Conservation (phyloP, 768 basidiomycete genomes). For the Trametes coccinea region DNA sequence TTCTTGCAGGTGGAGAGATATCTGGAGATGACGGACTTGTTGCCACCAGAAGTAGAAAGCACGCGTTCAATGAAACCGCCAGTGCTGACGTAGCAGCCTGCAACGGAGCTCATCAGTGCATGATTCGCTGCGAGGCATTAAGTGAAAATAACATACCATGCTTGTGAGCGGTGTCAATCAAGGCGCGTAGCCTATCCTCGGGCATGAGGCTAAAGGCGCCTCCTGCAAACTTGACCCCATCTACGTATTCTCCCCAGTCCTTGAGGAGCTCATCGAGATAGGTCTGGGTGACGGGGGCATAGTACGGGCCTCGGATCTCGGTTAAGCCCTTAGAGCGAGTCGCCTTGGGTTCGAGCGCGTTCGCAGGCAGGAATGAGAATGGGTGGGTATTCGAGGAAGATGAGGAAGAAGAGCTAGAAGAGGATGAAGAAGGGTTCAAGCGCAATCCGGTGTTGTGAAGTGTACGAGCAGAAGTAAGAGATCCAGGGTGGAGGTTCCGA, state of each 20-base stretch:
- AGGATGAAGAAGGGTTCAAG: not conserved
- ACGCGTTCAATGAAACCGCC: slow-evolving; percentile 45
- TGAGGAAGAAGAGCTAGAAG: not conserved
- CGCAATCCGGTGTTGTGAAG: not conserved
- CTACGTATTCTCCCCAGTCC: slow-evolving; percentile 45
- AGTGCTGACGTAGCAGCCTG: slow-evolving; percentile 42
- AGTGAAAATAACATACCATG: slow-evolving; percentile 26
- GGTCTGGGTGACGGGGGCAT: slow-evolving; percentile 41
- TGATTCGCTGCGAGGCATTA: not conserved
- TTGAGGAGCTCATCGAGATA: slow-evolving; percentile 43
- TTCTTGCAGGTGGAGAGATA: slow-evolving; percentile 41
- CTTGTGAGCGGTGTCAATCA: slow-evolving; percentile 45
- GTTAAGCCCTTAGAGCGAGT: slow-evolving; percentile 39
- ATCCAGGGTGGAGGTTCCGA: not conserved
- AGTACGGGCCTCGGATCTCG: slow-evolving; percentile 48
- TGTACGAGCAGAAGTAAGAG: not conserved
- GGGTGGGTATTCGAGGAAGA: slow-evolving; percentile 1
- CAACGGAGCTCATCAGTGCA: not conserved
- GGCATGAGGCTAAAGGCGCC: slow-evolving; percentile 47
- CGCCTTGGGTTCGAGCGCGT: slow-evolving; percentile 31
- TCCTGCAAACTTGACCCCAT: slow-evolving; percentile 48
- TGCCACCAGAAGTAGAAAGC: slow-evolving; percentile 36
- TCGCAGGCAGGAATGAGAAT: not conserved
- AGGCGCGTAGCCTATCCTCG: slow-evolving; percentile 35
- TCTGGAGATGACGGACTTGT: slow-evolving; percentile 35